Base-by-base conservation (phyloP, 306 rosid genomes). In the Alnus glutinosa region DNA sequence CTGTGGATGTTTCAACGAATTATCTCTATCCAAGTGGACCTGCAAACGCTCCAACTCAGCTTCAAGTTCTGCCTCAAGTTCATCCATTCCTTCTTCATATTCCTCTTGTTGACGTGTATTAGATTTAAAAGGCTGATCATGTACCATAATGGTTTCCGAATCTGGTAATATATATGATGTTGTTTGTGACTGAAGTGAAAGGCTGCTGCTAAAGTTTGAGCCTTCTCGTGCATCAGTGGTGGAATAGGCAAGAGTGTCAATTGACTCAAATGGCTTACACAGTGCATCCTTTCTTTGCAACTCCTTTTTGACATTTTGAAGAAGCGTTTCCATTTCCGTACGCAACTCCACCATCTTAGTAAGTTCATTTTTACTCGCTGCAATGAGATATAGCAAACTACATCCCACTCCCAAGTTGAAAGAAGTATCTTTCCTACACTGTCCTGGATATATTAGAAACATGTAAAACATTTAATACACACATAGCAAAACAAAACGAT, bases 351-450 rank as follows among this genome's bases (percentile, higher is more conserved):
- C 89, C 90, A 90, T 90, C 85, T 90, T 93, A 9, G 77, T 80
- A 13, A 90, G 82, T 74, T 93, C 99, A 57, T 89, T 87, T 84
- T 87, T 91, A 81, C 90, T 86, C 3, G 94, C 86, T 50, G 88
- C 90, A 28, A 90, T 75, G 63, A 95, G 83, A 84, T 83, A 90
- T 23, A 95, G 55, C 80, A 93, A 82, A 75, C 98, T 92, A 55
- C 90, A 91, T 46, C 92, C 92, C 81, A 93, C 88, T 71, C 98
- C 97, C 84, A 93, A 76, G 85, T 91, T 95, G 84, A 95, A 91
- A 55, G 91, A 88, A 9, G 83, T 54, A 77, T 85, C 89, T 70
- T 74, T 80, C 77, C 87, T 80, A 59, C 67, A 61, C 18, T 48
- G 79, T 18, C 92, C 97, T 91, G 90, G 32, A 67, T 36, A 67